Conservation (phyloP, 345 rosid genomes). For the Eucalyptus globulus region DNA sequence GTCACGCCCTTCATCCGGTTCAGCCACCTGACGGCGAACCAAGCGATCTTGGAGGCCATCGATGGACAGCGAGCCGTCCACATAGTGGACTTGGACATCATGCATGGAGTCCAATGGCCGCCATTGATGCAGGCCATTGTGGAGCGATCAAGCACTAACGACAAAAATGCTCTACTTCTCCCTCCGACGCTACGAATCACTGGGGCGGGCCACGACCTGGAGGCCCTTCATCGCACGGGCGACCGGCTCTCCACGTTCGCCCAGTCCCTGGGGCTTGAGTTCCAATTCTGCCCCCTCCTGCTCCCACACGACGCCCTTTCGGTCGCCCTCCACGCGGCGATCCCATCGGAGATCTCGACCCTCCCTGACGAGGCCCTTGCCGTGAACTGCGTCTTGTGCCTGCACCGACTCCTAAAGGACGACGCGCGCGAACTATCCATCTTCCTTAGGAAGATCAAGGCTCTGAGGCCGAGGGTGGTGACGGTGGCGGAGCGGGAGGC, state of each 20-base stretch:
- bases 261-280: constrained; percentile 61
- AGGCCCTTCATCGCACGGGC: constrained; percentile 57
- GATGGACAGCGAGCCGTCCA: constrained; percentile 54
- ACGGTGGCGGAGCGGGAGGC: constrained; percentile 86
- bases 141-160: constrained; percentile 19
- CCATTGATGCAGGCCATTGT: constrained; percentile 94
- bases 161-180: neutral
- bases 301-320: constrained; percentile 35
- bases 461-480: constrained; percentile 61
- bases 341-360: constrained; percentile 31
- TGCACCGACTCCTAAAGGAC: constrained; percentile 48
- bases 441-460: constrained; percentile 53
- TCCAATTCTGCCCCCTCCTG: constrained; percentile 71
- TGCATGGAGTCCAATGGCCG: constrained; percentile 99
- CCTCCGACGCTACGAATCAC: constrained; percentile 81
- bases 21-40: constrained; percentile 89
- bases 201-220: constrained; percentile 63
- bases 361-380: constrained; percentile 63
- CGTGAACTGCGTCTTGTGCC: constrained; percentile 65
- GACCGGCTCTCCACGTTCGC: constrained; percentile 81
- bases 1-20: constrained; percentile 83
- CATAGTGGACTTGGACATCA: constrained; percentile 86
- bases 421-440: constrained; percentile 28
- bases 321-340: constrained; percentile 10
- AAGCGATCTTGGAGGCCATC: constrained; percentile 77